phyloP scores from a whole-genome alignment of 257 asterid genomes.

The Misopates orontium region DNA sequence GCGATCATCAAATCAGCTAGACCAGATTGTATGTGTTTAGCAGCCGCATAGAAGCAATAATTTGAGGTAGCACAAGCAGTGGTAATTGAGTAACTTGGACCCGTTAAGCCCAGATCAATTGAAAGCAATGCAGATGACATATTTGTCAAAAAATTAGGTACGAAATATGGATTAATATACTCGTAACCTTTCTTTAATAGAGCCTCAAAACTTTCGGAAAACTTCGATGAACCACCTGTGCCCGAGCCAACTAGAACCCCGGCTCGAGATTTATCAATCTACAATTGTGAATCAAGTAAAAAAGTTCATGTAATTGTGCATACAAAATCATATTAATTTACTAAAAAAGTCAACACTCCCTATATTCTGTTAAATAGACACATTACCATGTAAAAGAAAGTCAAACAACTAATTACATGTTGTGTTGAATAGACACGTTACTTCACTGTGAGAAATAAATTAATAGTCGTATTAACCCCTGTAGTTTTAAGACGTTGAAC shows the following conservation, averaged over 20 bases:
- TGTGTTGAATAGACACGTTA: too few species aligned
- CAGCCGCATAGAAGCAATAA: slow-evolving; percentile 68
- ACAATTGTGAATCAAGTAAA: slow-evolving; percentile 7
- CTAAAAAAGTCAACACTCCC: too few species aligned
- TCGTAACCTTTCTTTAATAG: slow-evolving; percentile 49
- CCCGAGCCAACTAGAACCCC: slow-evolving; percentile 63
- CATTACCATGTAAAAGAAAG: too few species aligned
- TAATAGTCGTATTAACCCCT: too few species aligned
- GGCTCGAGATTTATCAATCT: slow-evolving; percentile 51
- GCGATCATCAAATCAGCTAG: slow-evolving; percentile 73
- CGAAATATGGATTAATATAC: slow-evolving; percentile 52
- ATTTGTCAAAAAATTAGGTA: slow-evolving; percentile 52
- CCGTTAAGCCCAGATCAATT: slow-evolving; percentile 69
- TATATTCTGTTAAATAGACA: too few species aligned
- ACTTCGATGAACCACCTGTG: slow-evolving; percentile 49
- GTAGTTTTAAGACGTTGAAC: too few species aligned
- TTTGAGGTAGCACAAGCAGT: slow-evolving; percentile 77
- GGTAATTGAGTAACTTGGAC: slow-evolving; percentile 69
- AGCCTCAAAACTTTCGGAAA: slow-evolving; percentile 46
- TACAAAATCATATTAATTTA: too few species aligned
- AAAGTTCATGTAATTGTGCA: too few species aligned
- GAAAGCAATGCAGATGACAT: slow-evolving; percentile 63
- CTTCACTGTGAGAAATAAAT: too few species aligned
- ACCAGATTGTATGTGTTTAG: slow-evolving; percentile 67
- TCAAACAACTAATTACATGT: too few species aligned